These are phyloP conservation scores for Sphenostylis stenocarpa DNA, from an alignment of 306 rosid species.

Conservation along the genomic window DNA sequence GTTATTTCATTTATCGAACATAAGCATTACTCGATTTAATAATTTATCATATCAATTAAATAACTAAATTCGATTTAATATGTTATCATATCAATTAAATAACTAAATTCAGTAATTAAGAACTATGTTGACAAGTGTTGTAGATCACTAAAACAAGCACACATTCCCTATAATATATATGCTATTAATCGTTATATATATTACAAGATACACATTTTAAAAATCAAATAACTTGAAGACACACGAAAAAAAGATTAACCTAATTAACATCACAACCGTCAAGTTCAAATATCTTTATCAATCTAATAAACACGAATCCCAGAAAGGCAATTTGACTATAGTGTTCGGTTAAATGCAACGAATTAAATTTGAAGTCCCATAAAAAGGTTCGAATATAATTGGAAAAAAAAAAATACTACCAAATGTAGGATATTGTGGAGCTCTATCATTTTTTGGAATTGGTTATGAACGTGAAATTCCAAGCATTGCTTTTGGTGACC, in stretches of 20 bases:
- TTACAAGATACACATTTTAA: not conserved
- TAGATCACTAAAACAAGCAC: not conserved
- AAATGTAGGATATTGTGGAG: too few relatives aligned
- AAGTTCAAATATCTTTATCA: constrained; percentile 42
- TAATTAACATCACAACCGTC: constrained; percentile 37
- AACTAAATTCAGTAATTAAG: not conserved
- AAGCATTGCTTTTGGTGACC: too few relatives aligned
- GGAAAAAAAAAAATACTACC: too few relatives aligned
- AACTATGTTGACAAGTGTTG: not conserved
- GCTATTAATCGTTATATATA: too few relatives aligned
- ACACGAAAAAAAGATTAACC: constrained; percentile 59
- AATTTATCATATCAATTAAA: not conserved
- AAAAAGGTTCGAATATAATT: too few relatives aligned
- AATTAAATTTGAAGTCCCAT: not conserved
- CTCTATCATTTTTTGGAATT: too few relatives aligned
- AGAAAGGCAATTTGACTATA: constrained; percentile 67
- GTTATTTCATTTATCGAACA: not conserved
- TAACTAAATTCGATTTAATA: not conserved
- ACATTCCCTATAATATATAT: not conserved
- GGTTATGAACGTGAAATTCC: too few relatives aligned
- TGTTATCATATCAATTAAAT: not conserved
- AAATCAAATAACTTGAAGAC: constrained; percentile 34
- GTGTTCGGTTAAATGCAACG: constrained; percentile 32
- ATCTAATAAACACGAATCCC: constrained; percentile 50
- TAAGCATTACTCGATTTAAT: not conserved